Evolutionary conservation across 2,329 filamentous ascomycete genomes (phyloP), one percentile per base, ranked within the genome.

Genomic region (Tolypocladium ovalisporum): DNA sequence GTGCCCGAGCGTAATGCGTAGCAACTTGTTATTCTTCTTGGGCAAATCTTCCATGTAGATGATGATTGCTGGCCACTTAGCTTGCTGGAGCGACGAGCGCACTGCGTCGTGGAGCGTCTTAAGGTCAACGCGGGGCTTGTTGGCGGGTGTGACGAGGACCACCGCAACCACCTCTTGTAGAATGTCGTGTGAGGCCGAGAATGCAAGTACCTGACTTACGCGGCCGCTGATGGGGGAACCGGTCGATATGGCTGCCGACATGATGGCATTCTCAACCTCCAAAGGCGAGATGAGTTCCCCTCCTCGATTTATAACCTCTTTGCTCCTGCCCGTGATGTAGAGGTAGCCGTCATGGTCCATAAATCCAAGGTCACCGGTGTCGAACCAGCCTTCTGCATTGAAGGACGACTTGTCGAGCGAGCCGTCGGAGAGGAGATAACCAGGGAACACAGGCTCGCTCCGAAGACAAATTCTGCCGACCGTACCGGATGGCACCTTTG

Each of bases 261-360:
- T 70, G 57, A 83, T 76, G 12, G 79, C 79, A 61, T 82, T 77
- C 62, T 83, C 80, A n/a, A 83, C 74, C 62, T 83, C 80, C 56
- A 82, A 81, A 0, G 80, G 80, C 5, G 78, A 81, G 57, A 83
- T 82, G n/a, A 82, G 72, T 63, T 83, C 80, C 37, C 80, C 79
- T 39, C 80, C 80, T 13, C 79, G 75, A 63, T 82, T 82, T 66
- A 82, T 81, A 57, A 82, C 77, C 57, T 82, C 79, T 62, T 82
- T 82, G 64, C 74, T 80, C 35, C 79, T 73, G 9, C 79, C 79
- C 2, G 79, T 82, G 60, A 82, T 77, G 65, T 76, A 81, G 10
- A 82, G 71, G 60, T 76, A 81, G 32, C 77, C 77, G 13, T 79
- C 75, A 1, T 66, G 57, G 59, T 82, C 79, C 58, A 81, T 70